These are phyloP conservation scores for Avena eriantha DNA, from an alignment of 176 grass and related monocot species.

Conservation along the genomic window DNA sequence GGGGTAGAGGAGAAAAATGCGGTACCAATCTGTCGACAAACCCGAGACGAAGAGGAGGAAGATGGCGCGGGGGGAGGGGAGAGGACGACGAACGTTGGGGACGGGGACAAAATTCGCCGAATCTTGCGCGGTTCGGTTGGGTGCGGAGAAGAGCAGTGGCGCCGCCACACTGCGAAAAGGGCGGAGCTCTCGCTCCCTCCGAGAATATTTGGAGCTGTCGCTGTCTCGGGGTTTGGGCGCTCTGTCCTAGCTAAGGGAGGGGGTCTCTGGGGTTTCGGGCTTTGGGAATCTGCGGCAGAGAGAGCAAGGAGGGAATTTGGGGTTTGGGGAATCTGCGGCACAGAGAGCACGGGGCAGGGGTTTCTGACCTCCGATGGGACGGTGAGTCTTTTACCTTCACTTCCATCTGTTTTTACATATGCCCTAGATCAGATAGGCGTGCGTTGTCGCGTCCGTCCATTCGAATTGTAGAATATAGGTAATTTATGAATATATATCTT, in stretches of 20 bases:
- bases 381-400: too few species aligned
- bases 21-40: background rate
- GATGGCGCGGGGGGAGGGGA: background rate
- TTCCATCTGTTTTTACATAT: too few species aligned
- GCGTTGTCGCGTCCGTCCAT: too few species aligned
- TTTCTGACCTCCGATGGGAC: too few species aligned
- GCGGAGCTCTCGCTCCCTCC: background rate
- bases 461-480: too few species aligned
- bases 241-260: background rate
- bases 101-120: background rate
- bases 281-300: background rate
- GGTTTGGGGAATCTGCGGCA: too few species aligned
- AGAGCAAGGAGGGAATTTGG: too few species aligned
- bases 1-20: background rate
- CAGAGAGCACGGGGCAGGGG: too few species aligned
- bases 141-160: background rate
- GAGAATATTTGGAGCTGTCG: background rate
- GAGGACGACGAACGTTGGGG: background rate
- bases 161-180: background rate
- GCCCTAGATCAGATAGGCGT: too few species aligned
- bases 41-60: background rate
- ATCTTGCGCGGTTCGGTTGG: background rate
- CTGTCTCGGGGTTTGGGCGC: background rate
- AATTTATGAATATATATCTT: too few species aligned
- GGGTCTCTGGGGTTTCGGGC: background rate